These are phyloP conservation scores for Chalaropsis ovoidea DNA, from an alignment of 2,329 filamentous ascomycete species.

Conservation along the genomic window DNA sequence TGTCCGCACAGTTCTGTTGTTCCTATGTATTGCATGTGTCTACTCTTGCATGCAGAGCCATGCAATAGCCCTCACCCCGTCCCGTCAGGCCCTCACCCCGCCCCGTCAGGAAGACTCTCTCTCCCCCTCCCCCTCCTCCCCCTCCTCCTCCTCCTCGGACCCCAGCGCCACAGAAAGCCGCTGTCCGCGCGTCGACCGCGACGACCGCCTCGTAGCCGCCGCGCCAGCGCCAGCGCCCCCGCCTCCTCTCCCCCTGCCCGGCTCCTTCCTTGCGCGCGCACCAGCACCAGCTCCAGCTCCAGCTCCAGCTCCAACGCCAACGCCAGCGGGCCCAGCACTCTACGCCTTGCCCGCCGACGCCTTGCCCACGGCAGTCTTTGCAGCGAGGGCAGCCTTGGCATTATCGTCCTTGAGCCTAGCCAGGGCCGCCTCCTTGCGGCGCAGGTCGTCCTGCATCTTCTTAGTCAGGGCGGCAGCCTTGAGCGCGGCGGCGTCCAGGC, in stretches of 20 bases:
- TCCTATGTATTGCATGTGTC: constrained; percentile 1
- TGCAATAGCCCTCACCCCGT: neutral
- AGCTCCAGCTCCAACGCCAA: neutral
- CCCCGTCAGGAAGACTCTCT: neutral
- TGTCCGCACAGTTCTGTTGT: constrained; percentile 16
- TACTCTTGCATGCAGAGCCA: neutral
- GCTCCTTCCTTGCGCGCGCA: neutral
- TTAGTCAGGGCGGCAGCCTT: constrained; percentile 52
- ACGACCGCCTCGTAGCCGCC: constrained; percentile 13
- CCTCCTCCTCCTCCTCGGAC: constrained; percentile 10
- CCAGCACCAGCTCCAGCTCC: too few relatives aligned
- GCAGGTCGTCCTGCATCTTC: constrained; percentile 50
- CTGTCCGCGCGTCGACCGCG: constrained; percentile 18
- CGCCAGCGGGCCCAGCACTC: constrained; percentile 9
- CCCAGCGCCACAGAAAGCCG: constrained; percentile 12
- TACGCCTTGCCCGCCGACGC: constrained; percentile 25
- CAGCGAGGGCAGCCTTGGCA: constrained; percentile 36
- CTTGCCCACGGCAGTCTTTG: constrained; percentile 26
- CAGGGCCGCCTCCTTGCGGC: constrained; percentile 53
- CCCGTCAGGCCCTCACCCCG: neutral
- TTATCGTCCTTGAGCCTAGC: constrained; percentile 51
- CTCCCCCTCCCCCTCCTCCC: too few relatives aligned
- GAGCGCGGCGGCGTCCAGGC: constrained; percentile 52
- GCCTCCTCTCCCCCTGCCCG: neutral
- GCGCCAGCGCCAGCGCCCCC: neutral